A percentile compares a stretch with the other conserved stretches of the same genome.
These are phyloP conservation scores for Xylaria polymorpha DNA, from an alignment of 2,329 filamentous ascomycete species.

Conservation along the genomic window DNA sequence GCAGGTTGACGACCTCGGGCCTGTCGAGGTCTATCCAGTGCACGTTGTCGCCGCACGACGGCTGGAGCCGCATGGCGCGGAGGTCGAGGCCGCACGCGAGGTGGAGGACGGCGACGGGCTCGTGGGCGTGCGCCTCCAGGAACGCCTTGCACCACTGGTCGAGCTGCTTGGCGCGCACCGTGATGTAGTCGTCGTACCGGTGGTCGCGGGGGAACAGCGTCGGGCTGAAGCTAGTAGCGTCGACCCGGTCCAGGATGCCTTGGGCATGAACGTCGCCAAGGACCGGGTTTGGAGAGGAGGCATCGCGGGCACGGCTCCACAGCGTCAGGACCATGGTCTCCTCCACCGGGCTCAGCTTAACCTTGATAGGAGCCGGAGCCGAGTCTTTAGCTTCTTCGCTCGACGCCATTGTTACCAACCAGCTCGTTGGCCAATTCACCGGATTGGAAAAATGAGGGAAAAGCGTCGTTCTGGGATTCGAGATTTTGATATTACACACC, in stretches of 20 bases:
- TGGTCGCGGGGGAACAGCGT: constrained; percentile 34
- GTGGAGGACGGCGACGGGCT: constrained; percentile 43
- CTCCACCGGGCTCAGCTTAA: constrained; percentile 40
- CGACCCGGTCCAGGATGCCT: constrained; percentile 40
- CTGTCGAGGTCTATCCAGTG: constrained; percentile 46
- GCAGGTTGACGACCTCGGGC: constrained; percentile 40
- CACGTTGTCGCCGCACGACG: constrained; percentile 23
- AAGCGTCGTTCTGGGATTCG: neutral
- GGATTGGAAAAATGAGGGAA: neutral
- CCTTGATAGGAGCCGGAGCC: constrained; percentile 28
- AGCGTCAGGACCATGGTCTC: constrained; percentile 41
- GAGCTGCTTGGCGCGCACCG: constrained; percentile 37
- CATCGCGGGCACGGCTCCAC: constrained; percentile 36
- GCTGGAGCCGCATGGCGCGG: constrained; percentile 37
- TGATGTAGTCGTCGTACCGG: constrained; percentile 39
- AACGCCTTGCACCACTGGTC: constrained; percentile 44
- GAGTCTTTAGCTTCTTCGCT: neutral
- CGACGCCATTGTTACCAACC: constrained; percentile 11
- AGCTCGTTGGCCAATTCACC: neutral
- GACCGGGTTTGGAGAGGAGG: constrained; percentile 36
- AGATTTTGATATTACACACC: neutral
- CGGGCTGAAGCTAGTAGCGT: constrained; percentile 36
- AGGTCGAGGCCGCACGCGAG: constrained; percentile 45
- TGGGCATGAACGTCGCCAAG: constrained; percentile 39
- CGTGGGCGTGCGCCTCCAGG: constrained; percentile 36